Base-by-base conservation (phyloP, 1,139 yeast genomes). In the Candida sp. region DNA sequence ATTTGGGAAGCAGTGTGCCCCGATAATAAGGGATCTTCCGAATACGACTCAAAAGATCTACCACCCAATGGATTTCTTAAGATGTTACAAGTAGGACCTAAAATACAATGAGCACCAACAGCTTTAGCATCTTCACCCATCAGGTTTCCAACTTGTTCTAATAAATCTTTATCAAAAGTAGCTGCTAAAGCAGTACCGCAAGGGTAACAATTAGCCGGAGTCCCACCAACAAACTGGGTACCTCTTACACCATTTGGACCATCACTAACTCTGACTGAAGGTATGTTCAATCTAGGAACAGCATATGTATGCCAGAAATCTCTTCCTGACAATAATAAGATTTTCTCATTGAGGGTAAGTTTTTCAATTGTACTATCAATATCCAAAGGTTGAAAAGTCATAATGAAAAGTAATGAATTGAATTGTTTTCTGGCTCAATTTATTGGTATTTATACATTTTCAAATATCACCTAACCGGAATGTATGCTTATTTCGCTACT, bases 301-400 rank as follows among this genome's bases (percentile, higher is more conserved):
- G 73, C 62, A 34, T 56, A 57, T 1, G 84, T 78, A 53, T 75
- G 80, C 84, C 84, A 79, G 55, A 64, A 65, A 53, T 76, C 79
- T 44, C 60, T 57, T 36, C 79, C 79, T n/a, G 79, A 64, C 36
- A 74, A 50, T 40, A 79, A 64, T 8, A 63, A 53, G 53, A 71
- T 58, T 54, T 78, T 79, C 53, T 79, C 81, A 9, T 60, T 56
- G 7, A 63, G 46, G 9, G 77, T 69, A 48, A 78, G 61, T 53
- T 75, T 64, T 5, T 50, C 46, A 35, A 77, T 51, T 9, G 72
- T 50, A 23, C 61, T 49, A 41, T 77, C 81, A 46, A 77, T 63
- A 53, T 77, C 73, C 40, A 73, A 56, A 23, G 46, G 12, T 22
- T 22, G 21, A 22, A 35, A 35, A 6, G 38, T 35, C 38, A 35